Percentiles rank a stretch among this genome's conserved stretches.
phyloP scores from a whole-genome alignment of 2,329 filamentous ascomycete species.

The Gnomoniopsis smithogilvyi region DNA sequence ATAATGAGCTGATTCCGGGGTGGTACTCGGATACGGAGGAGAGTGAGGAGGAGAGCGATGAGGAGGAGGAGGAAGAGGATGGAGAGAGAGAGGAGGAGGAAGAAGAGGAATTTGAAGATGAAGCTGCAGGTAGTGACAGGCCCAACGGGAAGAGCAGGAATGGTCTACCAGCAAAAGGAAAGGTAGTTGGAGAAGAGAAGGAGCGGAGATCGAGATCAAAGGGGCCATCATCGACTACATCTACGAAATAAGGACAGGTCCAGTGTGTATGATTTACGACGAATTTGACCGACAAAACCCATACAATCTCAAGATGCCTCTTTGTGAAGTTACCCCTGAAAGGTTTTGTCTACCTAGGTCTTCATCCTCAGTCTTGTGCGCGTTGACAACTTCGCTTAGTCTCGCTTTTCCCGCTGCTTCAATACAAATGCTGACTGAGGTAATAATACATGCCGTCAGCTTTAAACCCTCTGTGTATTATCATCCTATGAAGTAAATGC shows the following conservation, averaged over 20 bases:
- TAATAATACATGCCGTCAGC: too few relatives aligned
- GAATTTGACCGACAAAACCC: too few relatives aligned
- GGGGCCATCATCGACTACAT: not conserved
- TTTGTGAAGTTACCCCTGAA: too few relatives aligned
- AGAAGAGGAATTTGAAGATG: not conserved
- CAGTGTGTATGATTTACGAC: too few relatives aligned
- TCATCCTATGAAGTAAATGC: too few relatives aligned
- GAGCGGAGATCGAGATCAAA: not conserved
- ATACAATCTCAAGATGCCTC: too few relatives aligned
- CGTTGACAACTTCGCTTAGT: too few relatives aligned
- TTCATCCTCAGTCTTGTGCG: too few relatives aligned
- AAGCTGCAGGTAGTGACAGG: not conserved
- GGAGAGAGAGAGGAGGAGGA: not conserved
- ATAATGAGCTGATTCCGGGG: conserved; percentile 37
- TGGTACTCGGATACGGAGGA: conserved; percentile 31
- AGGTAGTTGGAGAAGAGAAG: not conserved
- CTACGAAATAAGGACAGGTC: not conserved
- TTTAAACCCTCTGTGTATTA: too few relatives aligned
- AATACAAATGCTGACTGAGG: too few relatives aligned
- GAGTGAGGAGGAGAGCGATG: conserved; percentile 9
- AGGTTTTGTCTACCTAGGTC: too few relatives aligned
- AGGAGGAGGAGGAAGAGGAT: not conserved
- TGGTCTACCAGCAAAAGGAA: not conserved
- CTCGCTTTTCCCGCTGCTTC: too few relatives aligned
- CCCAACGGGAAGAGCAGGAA: not conserved